These are phyloP conservation scores for Nicotiana attenuata DNA, from an alignment of 257 asterid species.

Conservation along the genomic window DNA sequence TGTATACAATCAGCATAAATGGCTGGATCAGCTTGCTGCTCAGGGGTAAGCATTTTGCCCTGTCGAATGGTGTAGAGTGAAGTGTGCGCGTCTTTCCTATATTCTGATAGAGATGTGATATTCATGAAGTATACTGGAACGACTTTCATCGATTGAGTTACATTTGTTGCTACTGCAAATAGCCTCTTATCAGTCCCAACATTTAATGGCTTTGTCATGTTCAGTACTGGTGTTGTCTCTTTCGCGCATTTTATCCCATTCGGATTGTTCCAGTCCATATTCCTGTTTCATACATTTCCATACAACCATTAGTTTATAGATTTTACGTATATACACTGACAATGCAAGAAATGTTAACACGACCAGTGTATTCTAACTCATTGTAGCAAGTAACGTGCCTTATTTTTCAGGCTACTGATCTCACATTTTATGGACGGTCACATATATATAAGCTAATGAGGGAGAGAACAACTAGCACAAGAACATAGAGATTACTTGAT, in stretches of 20 bases:
- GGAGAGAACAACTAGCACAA: too few species aligned
- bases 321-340: too few species aligned
- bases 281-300: constrained; percentile 35
- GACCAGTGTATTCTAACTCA: too few species aligned
- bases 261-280: constrained; percentile 71
- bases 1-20: constrained; percentile 69
- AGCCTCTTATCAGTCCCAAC: constrained; percentile 59
- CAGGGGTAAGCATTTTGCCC: constrained; percentile 48
- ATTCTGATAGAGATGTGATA: constrained; percentile 58
- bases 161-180: constrained; percentile 39
- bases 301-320: background rate
- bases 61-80: constrained; percentile 64
- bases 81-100: constrained; percentile 75
- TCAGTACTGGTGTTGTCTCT: constrained; percentile 57
- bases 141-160: constrained; percentile 44
- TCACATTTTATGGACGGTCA: too few species aligned
- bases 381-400: too few species aligned
- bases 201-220: constrained; percentile 51
- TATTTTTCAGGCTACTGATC: too few species aligned
- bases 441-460: too few species aligned
- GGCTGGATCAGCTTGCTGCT: constrained; percentile 59
- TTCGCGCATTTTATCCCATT: constrained; percentile 66
- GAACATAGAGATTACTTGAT: constrained; percentile 40
- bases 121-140: constrained; percentile 43
- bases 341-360: too few species aligned